Evolutionary conservation across 2,329 filamentous ascomycete species (phyloP), one percentile per base, ranked within the genome.

Genomic region (Neoascochyta sp.): DNA sequence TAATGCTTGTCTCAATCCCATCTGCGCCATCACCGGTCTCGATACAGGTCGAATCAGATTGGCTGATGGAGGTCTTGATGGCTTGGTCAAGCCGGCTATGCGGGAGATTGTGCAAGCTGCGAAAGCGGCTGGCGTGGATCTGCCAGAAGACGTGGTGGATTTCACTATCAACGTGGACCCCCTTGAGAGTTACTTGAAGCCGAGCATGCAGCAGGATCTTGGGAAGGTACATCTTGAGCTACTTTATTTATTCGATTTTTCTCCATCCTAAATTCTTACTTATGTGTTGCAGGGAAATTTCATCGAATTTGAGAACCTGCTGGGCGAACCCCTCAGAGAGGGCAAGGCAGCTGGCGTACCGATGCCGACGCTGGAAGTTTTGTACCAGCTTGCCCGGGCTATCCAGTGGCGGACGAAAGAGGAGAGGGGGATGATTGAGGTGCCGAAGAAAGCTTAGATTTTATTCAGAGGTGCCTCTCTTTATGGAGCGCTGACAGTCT

Each of bases 251-350:
- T n/a, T n/a, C n/a, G n/a, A n/a, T n/a, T n/a, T n/a, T n/a, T n/a
- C n/a, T n/a, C n/a, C n/a, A n/a, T n/a, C n/a, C n/a, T n/a, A n/a
- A n/a, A n/a, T n/a, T n/a, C n/a, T n/a, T n/a, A 13, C 30, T 34
- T 9, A 38, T 16, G 4, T 10, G 4, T 9, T 5, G 4, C 17
- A 68, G 68, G 69, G 73, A 10, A 76, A 75, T 44, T 72, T 67
- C 29, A 71, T 74, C 36, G 75, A 80, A 50, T 66, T 69, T 26
- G 74, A 78, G 48, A 75, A 70, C 39, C 65, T 78, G 19, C 52
- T 78, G 3, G 74, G 74, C 1, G 75, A 78, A 57, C 73, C 74
- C n/a, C 37, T 78, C 24, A 57, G 70, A 3, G 74, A 73, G 42
- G 75, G 67, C 0, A 65, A 67, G 40, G 51, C 49, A 17, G 52